These are phyloP conservation scores for Pachyrhizus erosus DNA, from an alignment of 306 rosid species.

Conservation along the genomic window DNA sequence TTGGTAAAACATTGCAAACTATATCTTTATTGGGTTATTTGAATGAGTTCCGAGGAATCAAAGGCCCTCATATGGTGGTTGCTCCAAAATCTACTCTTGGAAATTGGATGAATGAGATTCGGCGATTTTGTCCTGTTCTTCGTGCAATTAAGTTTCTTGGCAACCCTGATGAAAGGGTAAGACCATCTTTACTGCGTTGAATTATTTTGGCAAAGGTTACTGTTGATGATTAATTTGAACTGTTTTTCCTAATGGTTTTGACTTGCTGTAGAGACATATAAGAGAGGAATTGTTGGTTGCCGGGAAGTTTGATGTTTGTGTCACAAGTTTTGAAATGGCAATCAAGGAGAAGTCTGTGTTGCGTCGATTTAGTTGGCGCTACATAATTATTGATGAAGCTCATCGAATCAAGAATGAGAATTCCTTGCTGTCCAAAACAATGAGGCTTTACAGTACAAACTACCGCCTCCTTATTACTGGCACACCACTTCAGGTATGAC, in stretches of 20 bases:
- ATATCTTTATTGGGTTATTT: slow-evolving; percentile 93
- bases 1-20: slow-evolving; percentile 97
- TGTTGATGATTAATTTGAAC: not conserved
- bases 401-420: slow-evolving; percentile 99
- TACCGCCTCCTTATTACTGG: slow-evolving; percentile 98
- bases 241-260: slow-evolving; percentile 8
- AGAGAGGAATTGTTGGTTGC: slow-evolving; percentile 91
- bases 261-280: slow-evolving; percentile 75
- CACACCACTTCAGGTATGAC: slow-evolving; percentile 92
- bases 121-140: slow-evolving; percentile 89
- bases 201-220: not conserved
- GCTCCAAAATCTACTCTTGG: slow-evolving; percentile 99
- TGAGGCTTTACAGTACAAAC: slow-evolving; percentile 90
- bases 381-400: slow-evolving; percentile 97
- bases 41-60: slow-evolving; percentile 93
- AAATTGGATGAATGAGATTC: slow-evolving; percentile 99
- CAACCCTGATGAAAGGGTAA: slow-evolving; percentile 96
- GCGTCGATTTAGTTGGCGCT: slow-evolving; percentile 99
- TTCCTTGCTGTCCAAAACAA: slow-evolving; percentile 93
- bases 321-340: slow-evolving; percentile 99
- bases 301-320: slow-evolving; percentile 97
- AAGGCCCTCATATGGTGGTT: slow-evolving; percentile 99
- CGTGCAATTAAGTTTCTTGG: slow-evolving; percentile 97
- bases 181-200: slow-evolving; percentile 35
- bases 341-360: slow-evolving; percentile 89